phyloP scores from a whole-genome alignment of 306 rosid species.

The Rosa persica region DNA sequence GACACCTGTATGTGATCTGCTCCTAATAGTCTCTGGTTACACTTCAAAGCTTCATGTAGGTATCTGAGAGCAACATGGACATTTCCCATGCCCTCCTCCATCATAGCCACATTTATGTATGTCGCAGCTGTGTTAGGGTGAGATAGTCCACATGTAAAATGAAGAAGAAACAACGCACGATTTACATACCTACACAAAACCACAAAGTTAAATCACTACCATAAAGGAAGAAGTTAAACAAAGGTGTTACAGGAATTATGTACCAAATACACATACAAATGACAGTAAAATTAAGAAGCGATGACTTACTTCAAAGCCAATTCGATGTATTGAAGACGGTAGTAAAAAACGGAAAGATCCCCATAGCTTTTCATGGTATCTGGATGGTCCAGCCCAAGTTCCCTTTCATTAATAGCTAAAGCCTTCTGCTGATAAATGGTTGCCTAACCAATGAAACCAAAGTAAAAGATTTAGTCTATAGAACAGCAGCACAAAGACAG shows the following conservation, averaged over 20 bases:
- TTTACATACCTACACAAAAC: slow-evolving; percentile 71
- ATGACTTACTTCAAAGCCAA: slow-evolving; percentile 86
- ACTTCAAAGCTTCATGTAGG: slow-evolving; percentile 96
- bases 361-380: slow-evolving; percentile 99
- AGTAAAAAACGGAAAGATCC: slow-evolving; percentile 94
- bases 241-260: background rate
- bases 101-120: slow-evolving; percentile 95
- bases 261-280: background rate
- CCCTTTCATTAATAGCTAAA: slow-evolving; percentile 88
- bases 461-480: background rate
- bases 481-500: background rate
- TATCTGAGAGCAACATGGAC: slow-evolving; percentile 95
- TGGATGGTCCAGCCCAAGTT: slow-evolving; percentile 98
- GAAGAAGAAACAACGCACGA: slow-evolving; percentile 93
- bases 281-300: background rate
- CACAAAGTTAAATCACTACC: slow-evolving; percentile 27
- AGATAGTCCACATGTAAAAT: slow-evolving; percentile 89
- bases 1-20: slow-evolving; percentile 93
- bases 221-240: background rate
- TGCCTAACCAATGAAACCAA: slow-evolving; percentile 50
- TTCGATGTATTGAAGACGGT: slow-evolving; percentile 93
- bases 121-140: slow-evolving; percentile 99
- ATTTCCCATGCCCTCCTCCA: slow-evolving; percentile 99
- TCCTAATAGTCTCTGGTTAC: slow-evolving; percentile 92
- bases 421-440: slow-evolving; percentile 97